phyloP scores from a whole-genome alignment of 2,329 filamentous ascomycete species.

The Hypoxylon sp. region DNA sequence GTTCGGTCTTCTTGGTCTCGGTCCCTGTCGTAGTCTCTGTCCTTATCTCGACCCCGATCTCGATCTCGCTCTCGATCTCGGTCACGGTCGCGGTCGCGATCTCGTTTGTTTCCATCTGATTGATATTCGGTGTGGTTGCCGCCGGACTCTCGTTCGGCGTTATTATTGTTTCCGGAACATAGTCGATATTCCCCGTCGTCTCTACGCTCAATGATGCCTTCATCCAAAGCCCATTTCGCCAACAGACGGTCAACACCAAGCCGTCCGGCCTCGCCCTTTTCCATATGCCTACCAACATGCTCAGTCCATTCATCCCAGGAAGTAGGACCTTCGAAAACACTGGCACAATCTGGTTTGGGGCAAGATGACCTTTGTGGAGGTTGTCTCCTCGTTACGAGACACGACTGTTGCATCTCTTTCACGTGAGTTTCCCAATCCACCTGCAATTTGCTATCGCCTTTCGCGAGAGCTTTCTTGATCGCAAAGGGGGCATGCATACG shows the following conservation, averaged over 20 bases:
- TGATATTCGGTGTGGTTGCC: slow-evolving; percentile 50
- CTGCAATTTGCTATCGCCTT: slow-evolving; percentile 72
- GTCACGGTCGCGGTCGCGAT: slow-evolving; percentile 45
- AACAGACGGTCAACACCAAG: slow-evolving; percentile 72
- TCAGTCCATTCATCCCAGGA: slow-evolving; percentile 95
- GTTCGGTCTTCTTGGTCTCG: slow-evolving; percentile 53
- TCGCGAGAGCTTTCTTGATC: slow-evolving; percentile 70
- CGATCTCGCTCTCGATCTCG: slow-evolving; percentile 17
- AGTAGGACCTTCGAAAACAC: slow-evolving; percentile 76
- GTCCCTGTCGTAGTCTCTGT: slow-evolving; percentile 24
- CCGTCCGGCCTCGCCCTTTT: slow-evolving; percentile 74
- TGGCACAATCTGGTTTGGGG: slow-evolving; percentile 78
- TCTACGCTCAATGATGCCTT: slow-evolving; percentile 73
- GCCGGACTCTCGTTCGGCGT: slow-evolving; percentile 49
- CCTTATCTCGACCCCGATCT: slow-evolving; percentile 15
- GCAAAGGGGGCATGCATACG: slow-evolving; percentile 89
- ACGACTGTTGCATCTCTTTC: slow-evolving; percentile 80
- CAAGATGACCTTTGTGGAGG: slow-evolving; percentile 81
- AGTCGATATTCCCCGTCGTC: slow-evolving; percentile 71
- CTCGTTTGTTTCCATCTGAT: slow-evolving; percentile 53
- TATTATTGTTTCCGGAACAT: slow-evolving; percentile 59
- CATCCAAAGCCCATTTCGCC: slow-evolving; percentile 73
- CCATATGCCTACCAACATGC: slow-evolving; percentile 91
- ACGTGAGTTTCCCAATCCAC: slow-evolving; percentile 75
- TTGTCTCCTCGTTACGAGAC: slow-evolving; percentile 77